These are phyloP conservation scores for Trichoderma brevicompactum DNA, from an alignment of 2,329 filamentous ascomycete genomes.

Conservation along the genomic window DNA sequence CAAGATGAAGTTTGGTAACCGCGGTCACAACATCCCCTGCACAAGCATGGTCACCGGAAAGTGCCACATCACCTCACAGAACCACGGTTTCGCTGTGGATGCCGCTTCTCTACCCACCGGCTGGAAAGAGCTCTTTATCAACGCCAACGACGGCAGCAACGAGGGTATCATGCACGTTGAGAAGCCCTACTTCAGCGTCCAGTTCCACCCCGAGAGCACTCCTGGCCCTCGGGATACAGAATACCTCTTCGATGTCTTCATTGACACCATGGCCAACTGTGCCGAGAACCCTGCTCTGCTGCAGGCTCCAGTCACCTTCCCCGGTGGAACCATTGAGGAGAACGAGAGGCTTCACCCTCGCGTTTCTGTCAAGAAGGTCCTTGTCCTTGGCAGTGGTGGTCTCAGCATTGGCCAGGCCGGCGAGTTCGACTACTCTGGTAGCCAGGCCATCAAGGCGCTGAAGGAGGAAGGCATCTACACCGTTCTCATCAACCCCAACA, in stretches of 20 bases:
- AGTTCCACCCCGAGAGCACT: conserved; percentile 97
- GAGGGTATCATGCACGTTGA: conserved; percentile 90
- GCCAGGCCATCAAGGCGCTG: conserved; percentile 96
- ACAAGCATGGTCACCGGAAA: conserved; percentile 93
- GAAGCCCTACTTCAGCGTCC: conserved; percentile 97
- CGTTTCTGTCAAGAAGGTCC: conserved; percentile 88
- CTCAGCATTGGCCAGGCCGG: conserved; percentile 97
- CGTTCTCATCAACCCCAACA: conserved; percentile 97
- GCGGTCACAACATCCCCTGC: conserved; percentile 97
- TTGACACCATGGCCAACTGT: conserved; percentile 77
- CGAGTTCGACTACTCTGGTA: conserved; percentile 98
- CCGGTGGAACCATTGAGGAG: conserved; percentile 79
- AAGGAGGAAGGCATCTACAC: conserved; percentile 99
- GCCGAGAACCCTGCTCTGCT: conserved; percentile 70
- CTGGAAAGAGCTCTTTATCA: conserved; percentile 96
- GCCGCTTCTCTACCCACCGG: conserved; percentile 71
- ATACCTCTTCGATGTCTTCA: conserved; percentile 96
- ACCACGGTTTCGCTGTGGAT: conserved; percentile 95
- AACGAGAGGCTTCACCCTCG: conserved; percentile 77
- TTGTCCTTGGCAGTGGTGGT: conserved; percentile 92
- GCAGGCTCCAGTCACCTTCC: conserved; percentile 77
- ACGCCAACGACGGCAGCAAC: conserved; percentile 97
- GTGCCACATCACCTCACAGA: conserved; percentile 99
- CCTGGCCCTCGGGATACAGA: conserved; percentile 95
- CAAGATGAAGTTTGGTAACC: conserved; percentile 99